Evolutionary conservation across 2,329 filamentous ascomycete species (phyloP).

Genomic region (Monilinia laxa): DNA sequence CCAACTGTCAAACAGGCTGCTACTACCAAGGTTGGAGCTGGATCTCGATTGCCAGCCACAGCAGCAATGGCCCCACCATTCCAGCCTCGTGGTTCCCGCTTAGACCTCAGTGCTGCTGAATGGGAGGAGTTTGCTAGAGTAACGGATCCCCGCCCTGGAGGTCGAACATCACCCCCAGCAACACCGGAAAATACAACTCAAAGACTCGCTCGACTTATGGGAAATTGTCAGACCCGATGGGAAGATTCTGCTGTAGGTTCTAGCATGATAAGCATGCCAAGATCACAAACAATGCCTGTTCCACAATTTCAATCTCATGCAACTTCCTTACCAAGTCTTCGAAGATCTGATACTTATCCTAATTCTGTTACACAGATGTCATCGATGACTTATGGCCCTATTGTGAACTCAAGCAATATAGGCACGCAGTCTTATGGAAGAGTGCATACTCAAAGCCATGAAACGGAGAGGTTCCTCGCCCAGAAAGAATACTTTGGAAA

Average conservation of each 20-base stretch:
- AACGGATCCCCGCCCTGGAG: constrained; percentile 16
- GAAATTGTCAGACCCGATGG: constrained; percentile 33
- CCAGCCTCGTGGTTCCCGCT: constrained; percentile 34
- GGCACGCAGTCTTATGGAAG: constrained; percentile 2
- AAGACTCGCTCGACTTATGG: constrained; percentile 32
- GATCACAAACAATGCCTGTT: constrained; percentile 28
- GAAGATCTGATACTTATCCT: constrained; percentile 31
- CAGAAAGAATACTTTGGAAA: constrained; percentile 20
- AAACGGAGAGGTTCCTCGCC: constrained; percentile 4
- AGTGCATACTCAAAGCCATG: constrained; percentile 3
- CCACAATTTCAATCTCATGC: constrained; percentile 9
- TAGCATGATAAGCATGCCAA: constrained; percentile 21
- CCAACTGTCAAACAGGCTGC: neutral
- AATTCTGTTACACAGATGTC: constrained; percentile 13
- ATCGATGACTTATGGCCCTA: neutral
- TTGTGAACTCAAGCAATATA: neutral
- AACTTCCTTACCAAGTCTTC: constrained; percentile 19
- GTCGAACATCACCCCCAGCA: constrained; percentile 20
- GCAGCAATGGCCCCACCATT: constrained; percentile 42
- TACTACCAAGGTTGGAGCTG: constrained; percentile 7
- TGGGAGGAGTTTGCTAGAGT: constrained; percentile 17
- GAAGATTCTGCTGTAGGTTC: constrained; percentile 24
- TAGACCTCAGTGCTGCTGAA: constrained; percentile 17
- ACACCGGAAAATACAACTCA: constrained; percentile 27
- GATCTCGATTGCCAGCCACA: constrained; percentile 34